Evolutionary conservation across 2,329 filamentous ascomycete genomes (phyloP), one percentile per base, ranked within the genome.

Genomic region (Endocalyx cinctus): DNA sequence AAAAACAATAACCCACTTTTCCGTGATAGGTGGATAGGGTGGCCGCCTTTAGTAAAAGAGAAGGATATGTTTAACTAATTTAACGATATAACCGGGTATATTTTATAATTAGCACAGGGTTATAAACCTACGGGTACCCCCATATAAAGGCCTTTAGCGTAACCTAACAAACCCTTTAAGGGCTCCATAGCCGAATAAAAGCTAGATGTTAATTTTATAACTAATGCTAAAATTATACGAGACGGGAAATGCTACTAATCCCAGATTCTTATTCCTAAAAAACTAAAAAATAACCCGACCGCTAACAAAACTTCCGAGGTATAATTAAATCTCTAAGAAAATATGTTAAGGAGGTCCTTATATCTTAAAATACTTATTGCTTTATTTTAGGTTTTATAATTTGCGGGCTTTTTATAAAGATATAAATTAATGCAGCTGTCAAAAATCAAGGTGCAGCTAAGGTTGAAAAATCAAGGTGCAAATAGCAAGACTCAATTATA

Each of bases 331-430:
- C 50, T n/a, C n/a, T 71, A 4, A 60, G 50, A 20, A 62, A 48
- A 40, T 72, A 71, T 47, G 59, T 55, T 0, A 62, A 37, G 49
- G 60, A 71, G 44, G 59, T 70, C 3, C 50, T 72, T 15, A 50
- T 57, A 31, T 47, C 57, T 11, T 53, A 69, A 45, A 53, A 63
- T 25, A 63, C 49, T 27, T 57, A 60, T 38, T 57, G 62, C 23
- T 74, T 70, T 43, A 59, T 67, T 34, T 47, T 71, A 10, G 65
- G 62, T 34, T 72, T 74, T 53, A 71, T 66, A 4, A 38, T 72
- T 11, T 73, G 57, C 35, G 55, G 64, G 40, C 57, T 58, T 36
- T 42, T 63, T 10, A 67, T 72, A 59, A 59, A 62, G 29, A 42
- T 71, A 35, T 72, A n/a, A n/a, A n/a, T n/a, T n/a, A n/a, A n/a